Percentiles rank a stretch among this genome's conserved stretches.
Conservation (phyloP, 1,284 basidiomycete genomes). For the Pyrrhoderma lamaoense region DNA sequence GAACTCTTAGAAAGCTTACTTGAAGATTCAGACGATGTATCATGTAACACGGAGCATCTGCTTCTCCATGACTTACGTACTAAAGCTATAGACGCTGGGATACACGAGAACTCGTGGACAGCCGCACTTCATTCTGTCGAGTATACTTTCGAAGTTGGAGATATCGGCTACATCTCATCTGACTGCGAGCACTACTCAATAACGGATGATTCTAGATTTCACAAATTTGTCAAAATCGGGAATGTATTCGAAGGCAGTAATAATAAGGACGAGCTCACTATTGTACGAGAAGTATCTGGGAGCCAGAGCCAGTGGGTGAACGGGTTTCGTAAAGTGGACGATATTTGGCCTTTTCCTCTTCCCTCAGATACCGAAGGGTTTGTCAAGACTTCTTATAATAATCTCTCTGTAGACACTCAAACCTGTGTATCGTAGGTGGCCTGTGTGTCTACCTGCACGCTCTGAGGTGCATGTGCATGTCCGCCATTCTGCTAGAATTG, state of each 20-base stretch:
- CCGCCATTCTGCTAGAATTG: conserved; percentile 29
- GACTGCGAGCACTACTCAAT: conserved; percentile 7
- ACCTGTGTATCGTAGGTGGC: conserved; percentile 35
- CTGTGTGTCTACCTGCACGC: conserved; percentile 33
- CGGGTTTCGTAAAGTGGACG: conserved; percentile 22
- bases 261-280: conserved; percentile 12
- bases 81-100: conserved; percentile 30
- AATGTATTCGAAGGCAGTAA: conserved; percentile 30
- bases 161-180: conserved; percentile 38
- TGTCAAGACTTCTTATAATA: conserved; percentile 18
- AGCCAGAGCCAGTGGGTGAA: conserved; percentile 22
- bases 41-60: conserved; percentile 23
- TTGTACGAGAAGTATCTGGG: conserved; percentile 20
- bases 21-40: conserved; percentile 26
- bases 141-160: conserved; percentile 33
- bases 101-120: conserved; percentile 37
- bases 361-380: conserved; percentile 35
- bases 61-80: conserved; percentile 33
- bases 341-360: conserved; percentile 23
- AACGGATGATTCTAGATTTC: conserved; percentile 21
- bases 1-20: conserved; percentile 29
- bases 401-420: background rate
- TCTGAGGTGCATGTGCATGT: conserved; percentile 33
- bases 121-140: conserved; percentile 34
- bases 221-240: conserved; percentile 34